These are phyloP conservation scores for Phyllosticta citrichinensis DNA, from an alignment of 2,329 filamentous ascomycete genomes.

Conservation along the genomic window DNA sequence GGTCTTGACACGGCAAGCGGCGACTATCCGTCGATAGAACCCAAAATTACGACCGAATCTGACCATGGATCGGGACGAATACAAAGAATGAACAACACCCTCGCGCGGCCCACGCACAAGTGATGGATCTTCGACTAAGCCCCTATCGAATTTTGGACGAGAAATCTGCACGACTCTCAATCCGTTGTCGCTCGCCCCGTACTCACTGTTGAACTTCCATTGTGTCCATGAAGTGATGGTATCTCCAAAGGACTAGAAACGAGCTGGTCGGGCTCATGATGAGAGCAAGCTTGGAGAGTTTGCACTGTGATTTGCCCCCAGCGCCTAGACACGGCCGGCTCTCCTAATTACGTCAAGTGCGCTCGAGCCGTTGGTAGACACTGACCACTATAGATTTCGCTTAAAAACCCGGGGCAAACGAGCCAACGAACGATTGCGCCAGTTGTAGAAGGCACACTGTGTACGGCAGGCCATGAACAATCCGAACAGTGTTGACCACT, in stretches of 20 bases:
- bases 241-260: too few species aligned
- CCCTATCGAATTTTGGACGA: neutral
- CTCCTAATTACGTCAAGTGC: too few species aligned
- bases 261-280: too few species aligned
- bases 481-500: neutral
- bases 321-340: too few species aligned
- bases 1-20: constrained; percentile 11
- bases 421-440: too few species aligned
- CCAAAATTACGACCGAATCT: constrained; percentile 11
- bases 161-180: neutral
- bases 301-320: too few species aligned
- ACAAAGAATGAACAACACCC: constrained; percentile 10
- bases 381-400: too few species aligned
- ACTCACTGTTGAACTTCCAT: neutral
- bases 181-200: neutral
- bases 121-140: neutral
- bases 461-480: neutral
- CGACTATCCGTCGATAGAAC: constrained; percentile 11
- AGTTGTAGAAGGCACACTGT: neutral
- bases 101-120: neutral
- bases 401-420: too few species aligned
- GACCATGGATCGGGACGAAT: constrained; percentile 11
- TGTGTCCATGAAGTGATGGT: neutral
- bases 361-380: too few species aligned
- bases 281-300: too few species aligned